Conservation (phyloP, 176 grass and related monocot species). For the Oryza punctata region DNA sequence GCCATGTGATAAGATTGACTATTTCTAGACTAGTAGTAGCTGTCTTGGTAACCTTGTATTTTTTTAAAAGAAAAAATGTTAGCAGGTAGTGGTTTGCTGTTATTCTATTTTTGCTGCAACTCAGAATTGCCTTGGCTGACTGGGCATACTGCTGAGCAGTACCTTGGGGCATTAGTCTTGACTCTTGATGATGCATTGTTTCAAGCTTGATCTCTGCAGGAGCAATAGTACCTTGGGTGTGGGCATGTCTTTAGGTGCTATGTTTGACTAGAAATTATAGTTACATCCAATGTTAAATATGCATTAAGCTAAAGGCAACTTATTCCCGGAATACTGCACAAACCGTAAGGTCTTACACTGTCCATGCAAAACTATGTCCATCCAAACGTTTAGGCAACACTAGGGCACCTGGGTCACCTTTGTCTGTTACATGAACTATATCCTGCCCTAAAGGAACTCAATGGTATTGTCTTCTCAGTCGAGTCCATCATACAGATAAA, state of each 20-base stretch:
- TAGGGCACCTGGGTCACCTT: not conserved
- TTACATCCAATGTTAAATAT: slow-evolving; percentile 28
- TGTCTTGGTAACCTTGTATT: not conserved
- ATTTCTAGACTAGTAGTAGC: not conserved
- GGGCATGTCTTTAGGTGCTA: not conserved
- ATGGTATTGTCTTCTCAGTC: not conserved
- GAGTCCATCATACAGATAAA: not conserved
- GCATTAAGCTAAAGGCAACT: slow-evolving; percentile 9
- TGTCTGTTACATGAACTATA: slow-evolving; percentile 20
- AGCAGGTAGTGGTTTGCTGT: not conserved
- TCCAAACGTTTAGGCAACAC: too few species aligned
- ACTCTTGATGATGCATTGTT: slow-evolving; percentile 7
- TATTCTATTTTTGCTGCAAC: slow-evolving; percentile 28
- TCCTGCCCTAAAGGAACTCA: slow-evolving; percentile 15
- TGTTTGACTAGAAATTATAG: slow-evolving; percentile 2
- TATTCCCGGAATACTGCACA: not conserved
- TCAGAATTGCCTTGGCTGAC: slow-evolving; percentile 16
- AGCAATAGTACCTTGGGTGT: not conserved
- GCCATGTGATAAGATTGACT: not conserved
- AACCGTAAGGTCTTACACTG: slow-evolving; percentile 14
- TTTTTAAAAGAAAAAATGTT: not conserved
- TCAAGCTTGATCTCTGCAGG: slow-evolving; percentile 24
- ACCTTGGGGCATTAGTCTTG: not conserved
- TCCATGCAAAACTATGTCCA: slow-evolving; percentile 5
- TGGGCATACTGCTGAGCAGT: slow-evolving; percentile 17